Evolutionary conservation across 148 eudicot genomes (phyloP).

Genomic region (Vaccinium corymbosum): DNA sequence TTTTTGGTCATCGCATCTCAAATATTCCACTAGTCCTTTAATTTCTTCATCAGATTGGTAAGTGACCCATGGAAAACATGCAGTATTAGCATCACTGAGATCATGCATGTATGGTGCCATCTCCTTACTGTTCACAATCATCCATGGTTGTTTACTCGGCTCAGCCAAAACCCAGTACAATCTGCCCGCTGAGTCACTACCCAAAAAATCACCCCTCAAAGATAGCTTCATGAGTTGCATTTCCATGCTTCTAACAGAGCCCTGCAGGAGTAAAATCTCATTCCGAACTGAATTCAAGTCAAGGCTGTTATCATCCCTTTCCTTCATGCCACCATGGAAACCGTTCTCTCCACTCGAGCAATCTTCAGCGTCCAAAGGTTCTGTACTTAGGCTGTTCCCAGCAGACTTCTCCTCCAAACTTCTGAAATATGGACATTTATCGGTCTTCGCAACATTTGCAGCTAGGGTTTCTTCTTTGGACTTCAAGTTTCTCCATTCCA

Average conservation of each 20-base stretch:
- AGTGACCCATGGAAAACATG: conserved; percentile 40
- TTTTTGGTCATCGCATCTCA: conserved; percentile 41
- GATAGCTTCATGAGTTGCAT: conserved; percentile 51
- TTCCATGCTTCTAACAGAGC: conserved; percentile 38
- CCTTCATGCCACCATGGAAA: conserved; percentile 26
- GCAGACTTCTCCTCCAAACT: conserved; percentile 19
- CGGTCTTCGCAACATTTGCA: conserved; percentile 29
- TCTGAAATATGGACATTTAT: conserved; percentile 14
- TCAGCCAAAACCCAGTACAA: conserved; percentile 54
- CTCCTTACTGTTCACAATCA: conserved; percentile 36
- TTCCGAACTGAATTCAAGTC: conserved; percentile 38
- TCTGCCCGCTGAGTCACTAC: conserved; percentile 49
- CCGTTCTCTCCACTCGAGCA: conserved; percentile 26
- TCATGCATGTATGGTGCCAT: conserved; percentile 25
- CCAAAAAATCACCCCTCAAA: conserved; percentile 58
- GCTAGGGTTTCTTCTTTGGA: conserved; percentile 43
- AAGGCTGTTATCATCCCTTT: conserved; percentile 18
- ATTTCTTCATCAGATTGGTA: conserved; percentile 53
- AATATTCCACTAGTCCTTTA: conserved; percentile 36
- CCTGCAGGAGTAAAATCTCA: conserved; percentile 35
- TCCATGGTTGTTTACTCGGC: conserved; percentile 33
- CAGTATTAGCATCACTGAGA: conserved; percentile 21
- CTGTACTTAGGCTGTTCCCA: conserved; percentile 20
- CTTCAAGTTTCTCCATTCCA: conserved; percentile 46
- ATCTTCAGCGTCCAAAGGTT: conserved; percentile 27